Base-by-base conservation (phyloP, 2,329 filamentous ascomycete genomes). In the Talaromyces piceae region DNA sequence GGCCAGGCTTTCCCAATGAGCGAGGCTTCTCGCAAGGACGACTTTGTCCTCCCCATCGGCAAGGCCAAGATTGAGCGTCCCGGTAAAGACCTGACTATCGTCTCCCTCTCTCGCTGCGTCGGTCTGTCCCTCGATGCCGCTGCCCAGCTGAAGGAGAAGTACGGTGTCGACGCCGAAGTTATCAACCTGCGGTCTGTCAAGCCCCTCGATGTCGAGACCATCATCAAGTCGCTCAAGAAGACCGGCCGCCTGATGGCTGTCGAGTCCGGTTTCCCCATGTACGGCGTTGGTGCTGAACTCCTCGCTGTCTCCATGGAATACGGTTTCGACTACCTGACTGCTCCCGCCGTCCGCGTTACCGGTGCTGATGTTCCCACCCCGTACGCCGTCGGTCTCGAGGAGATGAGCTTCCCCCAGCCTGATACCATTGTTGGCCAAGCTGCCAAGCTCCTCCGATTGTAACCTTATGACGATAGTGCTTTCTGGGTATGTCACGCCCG, bases 1-100 rank as follows among this genome's bases (percentile, higher is more conserved):
- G 91, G 91, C 70, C 86, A 94, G 71, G 75, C 81, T 46, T 98
- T 98, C 82, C 90, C 90, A 64, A 95, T 98, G 90, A 95, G 90
- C 67, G 91, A 93, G 74, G 91, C 88, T 55, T 91, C 90, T 54
- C 93, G 96, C 75, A 91, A 87, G 75, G 86, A 88, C 70, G 93
- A 98, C 75, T 98, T 97, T 64, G 91, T 98, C 63, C 74, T 98
- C 62, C 93, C 93, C 60, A 90, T 98, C 69, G 93, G 93, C 72
- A 98, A 98, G 80, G 93, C 93, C 73, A 98, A 98, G 84, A 88
- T 98, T 67, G 93, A 98, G 80, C 91, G 93, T 65, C 78, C 84
- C 56, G 93, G 93, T 73, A 96, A 91, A 77, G 93, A 98, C 70
- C 76, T 98, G 61, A 98, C 93, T 67, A 88, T 98, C 57, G 91